Evolutionary conservation across 2,329 filamentous ascomycete species (phyloP), one percentile per base, ranked within the genome.

Genomic region (Pseudogymnoascus sp.): DNA sequence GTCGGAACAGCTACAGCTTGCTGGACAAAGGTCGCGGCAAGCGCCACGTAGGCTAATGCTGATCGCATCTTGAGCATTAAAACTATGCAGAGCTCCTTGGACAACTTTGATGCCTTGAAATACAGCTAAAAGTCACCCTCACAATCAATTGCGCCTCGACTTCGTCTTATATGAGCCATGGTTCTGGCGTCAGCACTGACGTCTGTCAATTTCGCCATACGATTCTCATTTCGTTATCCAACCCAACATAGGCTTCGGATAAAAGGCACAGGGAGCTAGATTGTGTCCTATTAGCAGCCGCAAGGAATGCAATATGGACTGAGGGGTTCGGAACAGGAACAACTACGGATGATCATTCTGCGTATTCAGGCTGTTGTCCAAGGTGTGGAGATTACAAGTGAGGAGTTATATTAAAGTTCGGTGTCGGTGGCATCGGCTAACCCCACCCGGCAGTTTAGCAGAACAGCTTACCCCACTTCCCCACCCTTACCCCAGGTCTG

Each of bases 361-460:
- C 6, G 28, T 35, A 53, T 53, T 53, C 28, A 53, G 47, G 47
- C 47, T 53, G 47, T 53, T 53, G n/a, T 53, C 25, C n/a, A 7
- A 8, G 15, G 9, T 20, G 47, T 35, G 28, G 47, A n/a, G 47
- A 33, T 15, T 35, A 30, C 47, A 53, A 53, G 47, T 53, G 28
- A 53, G 47, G 47, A 53, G 47, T 53, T 53, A 33, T 53, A 53
- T 53, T 53, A 35, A 53, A 53, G 47, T 53, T 33, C 15, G 9
- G 9, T 20, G 12, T 53, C 28, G 25, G 43, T 50, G 15, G 20
- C 38, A 41, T 41, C 38, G 39, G 39, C 39, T 33, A 53, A 53
- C 47, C n/a, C 28, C 47, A 53, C 28, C 25, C 28, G 28, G 28
- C 28, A 53, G 15, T 53, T 53, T 33, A 35, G 2, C 43, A 35